phyloP scores from a whole-genome alignment of 1,139 yeast species.

The Suzukiozyma palmioleophila region DNA sequence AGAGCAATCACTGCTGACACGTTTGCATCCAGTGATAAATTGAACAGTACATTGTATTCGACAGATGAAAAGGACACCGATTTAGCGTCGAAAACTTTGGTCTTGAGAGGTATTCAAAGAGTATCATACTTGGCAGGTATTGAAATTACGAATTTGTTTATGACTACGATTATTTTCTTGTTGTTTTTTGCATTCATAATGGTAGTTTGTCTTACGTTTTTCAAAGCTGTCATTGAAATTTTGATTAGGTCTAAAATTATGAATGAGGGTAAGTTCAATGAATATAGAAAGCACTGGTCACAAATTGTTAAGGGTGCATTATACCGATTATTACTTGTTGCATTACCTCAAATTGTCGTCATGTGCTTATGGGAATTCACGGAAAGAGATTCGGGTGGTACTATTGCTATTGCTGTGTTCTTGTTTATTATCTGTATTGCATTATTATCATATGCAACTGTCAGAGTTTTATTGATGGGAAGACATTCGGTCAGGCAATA shows the following conservation, averaged over 20 bases:
- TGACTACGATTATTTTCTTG: constrained; percentile 83
- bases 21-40: constrained; percentile 44
- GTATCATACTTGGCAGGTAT: constrained; percentile 81
- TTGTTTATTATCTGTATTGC: constrained; percentile 53
- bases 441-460: constrained; percentile 69
- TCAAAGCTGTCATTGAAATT: constrained; percentile 74
- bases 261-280: constrained; percentile 63
- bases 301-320: constrained; percentile 81
- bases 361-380: constrained; percentile 89
- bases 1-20: constrained; percentile 26
- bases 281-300: constrained; percentile 78
- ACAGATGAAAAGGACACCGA: constrained; percentile 62
- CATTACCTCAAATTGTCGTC: constrained; percentile 81
- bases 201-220: constrained; percentile 57
- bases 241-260: constrained; percentile 57
- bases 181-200: constrained; percentile 73
- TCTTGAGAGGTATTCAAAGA: constrained; percentile 87
- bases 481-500: constrained; percentile 64
- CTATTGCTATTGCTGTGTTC: constrained; percentile 72
- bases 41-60: constrained; percentile 58
- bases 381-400: constrained; percentile 77
- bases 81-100: constrained; percentile 60
- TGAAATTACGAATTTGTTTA: constrained; percentile 79
- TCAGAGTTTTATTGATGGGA: constrained; percentile 68
- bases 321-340: constrained; percentile 74